Percentiles rank a stretch among this genome's conserved stretches.
Evolutionary conservation across 306 rosid species (phyloP).

Genomic region (Fagus sylvatica): DNA sequence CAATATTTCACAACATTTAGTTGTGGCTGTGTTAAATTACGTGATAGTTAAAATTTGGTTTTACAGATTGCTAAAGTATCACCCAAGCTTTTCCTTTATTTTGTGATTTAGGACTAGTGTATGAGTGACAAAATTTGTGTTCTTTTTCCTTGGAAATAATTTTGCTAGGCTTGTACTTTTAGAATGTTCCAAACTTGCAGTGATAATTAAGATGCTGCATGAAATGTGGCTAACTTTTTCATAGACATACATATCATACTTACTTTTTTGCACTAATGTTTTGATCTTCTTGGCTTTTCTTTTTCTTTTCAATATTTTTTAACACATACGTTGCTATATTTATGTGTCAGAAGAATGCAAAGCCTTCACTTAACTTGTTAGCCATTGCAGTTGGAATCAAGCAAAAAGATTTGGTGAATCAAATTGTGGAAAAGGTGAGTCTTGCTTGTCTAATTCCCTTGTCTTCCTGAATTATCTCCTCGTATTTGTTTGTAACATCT

Average conservation of each 20-base stretch:
- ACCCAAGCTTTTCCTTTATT: too few species aligned
- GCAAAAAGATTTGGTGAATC: slow-evolving; percentile 69
- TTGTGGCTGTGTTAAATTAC: background rate
- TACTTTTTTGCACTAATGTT: background rate
- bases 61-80: background rate
- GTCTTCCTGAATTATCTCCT: slow-evolving; percentile 7
- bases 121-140: too few species aligned
- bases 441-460: slow-evolving; percentile 20
- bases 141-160: too few species aligned
- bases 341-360: slow-evolving; percentile 43
- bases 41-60: background rate
- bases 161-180: too few species aligned
- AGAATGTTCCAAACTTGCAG: too few species aligned
- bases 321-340: background rate
- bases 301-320: background rate
- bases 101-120: too few species aligned
- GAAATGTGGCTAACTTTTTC: too few species aligned
- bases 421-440: slow-evolving; percentile 71
- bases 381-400: slow-evolving; percentile 84
- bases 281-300: background rate
- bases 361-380: slow-evolving; percentile 59
- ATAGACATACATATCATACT: background rate
- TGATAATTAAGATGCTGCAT: too few species aligned
- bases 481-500: slow-evolving; percentile 18
- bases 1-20: background rate